Evolutionary conservation across 2,329 filamentous ascomycete species (phyloP).

Genomic region (Mycosphaerelloides madeirae): DNA sequence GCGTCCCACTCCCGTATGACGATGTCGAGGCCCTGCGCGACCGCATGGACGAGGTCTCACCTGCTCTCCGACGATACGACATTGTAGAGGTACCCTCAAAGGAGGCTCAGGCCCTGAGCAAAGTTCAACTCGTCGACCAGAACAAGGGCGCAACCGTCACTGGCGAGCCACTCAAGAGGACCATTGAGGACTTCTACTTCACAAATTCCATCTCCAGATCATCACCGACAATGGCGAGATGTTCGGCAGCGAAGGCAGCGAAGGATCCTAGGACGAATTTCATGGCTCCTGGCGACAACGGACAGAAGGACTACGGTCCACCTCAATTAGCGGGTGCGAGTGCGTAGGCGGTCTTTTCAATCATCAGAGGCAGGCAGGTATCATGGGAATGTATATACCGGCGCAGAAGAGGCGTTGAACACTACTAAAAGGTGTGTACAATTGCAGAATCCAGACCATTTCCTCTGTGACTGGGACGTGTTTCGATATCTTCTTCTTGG

Average conservation of each 20-base stretch:
- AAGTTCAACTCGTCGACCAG: conserved; percentile 90
- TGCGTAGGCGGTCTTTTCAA: conserved; percentile 11
- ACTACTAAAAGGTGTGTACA: neutral
- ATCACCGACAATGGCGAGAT: conserved; percentile 97
- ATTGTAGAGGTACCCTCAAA: conserved; percentile 69
- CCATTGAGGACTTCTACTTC: conserved; percentile 96
- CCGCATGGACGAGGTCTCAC: conserved; percentile 92
- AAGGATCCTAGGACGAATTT: conserved; percentile 49
- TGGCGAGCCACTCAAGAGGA: conserved; percentile 71
- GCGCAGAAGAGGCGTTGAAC: conserved; percentile 10
- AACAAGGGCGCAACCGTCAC: conserved; percentile 81
- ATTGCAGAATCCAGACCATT: no score
- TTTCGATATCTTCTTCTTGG: no score
- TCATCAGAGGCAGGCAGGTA: neutral
- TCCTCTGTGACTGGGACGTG: no score
- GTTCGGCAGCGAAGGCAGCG: conserved; percentile 80
- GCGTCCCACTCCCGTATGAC: conserved; percentile 82
- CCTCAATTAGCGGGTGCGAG: conserved; percentile 19
- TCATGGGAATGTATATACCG: conserved; percentile 8
- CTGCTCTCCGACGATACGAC: conserved; percentile 83
- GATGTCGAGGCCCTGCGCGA: conserved; percentile 84
- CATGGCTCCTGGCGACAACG: conserved; percentile 45
- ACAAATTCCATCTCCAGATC: conserved; percentile 96
- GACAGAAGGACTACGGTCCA: conserved; percentile 40
- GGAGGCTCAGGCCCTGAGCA: conserved; percentile 66